Evolutionary conservation across 306 rosid species (phyloP).

Genomic region (Dryas drummondii): DNA sequence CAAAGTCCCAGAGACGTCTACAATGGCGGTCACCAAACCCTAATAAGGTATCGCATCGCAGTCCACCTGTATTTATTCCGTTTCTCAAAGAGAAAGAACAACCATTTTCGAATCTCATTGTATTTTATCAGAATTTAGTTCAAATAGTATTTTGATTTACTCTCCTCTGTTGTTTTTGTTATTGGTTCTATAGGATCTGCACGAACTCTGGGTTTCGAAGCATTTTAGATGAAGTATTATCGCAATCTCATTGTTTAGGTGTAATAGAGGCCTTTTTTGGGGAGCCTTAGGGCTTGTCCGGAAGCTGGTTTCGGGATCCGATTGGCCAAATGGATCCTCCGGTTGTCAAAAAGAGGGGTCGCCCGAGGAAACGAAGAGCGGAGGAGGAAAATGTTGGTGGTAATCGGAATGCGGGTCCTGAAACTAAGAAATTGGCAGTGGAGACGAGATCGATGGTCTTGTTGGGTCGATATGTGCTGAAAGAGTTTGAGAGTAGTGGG

Average conservation of each 20-base stretch:
- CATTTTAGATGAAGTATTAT: slow-evolving; percentile 14
- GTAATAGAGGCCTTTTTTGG: neutral
- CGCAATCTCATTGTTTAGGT: neutral
- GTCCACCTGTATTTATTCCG: neutral
- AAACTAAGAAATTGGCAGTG: slow-evolving; percentile 42
- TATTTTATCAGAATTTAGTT: neutral
- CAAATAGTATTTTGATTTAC: neutral
- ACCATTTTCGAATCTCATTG: neutral
- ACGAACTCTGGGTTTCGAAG: slow-evolving; percentile 32
- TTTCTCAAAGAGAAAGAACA: neutral
- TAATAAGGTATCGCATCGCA: slow-evolving; percentile 22
- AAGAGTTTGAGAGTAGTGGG: slow-evolving; percentile 62
- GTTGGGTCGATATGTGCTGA: slow-evolving; percentile 64
- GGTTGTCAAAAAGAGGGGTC: slow-evolving; percentile 71
- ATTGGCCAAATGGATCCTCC: slow-evolving; percentile 63
- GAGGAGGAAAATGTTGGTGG: slow-evolving; percentile 40
- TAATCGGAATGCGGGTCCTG: slow-evolving; percentile 37
- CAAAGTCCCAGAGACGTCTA: slow-evolving; percentile 29
- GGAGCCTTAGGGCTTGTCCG: slow-evolving; percentile 25
- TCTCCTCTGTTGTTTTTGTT: neutral
- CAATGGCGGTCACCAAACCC: slow-evolving; percentile 36
- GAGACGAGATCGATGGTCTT: slow-evolving; percentile 48
- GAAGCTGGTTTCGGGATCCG: slow-evolving; percentile 15
- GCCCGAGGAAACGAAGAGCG: slow-evolving; percentile 74
- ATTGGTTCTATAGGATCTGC: neutral